Evolutionary conservation across 2,329 filamentous ascomycete genomes (phyloP), one percentile per base, ranked within the genome.

Genomic region (Shiraia sp.): DNA sequence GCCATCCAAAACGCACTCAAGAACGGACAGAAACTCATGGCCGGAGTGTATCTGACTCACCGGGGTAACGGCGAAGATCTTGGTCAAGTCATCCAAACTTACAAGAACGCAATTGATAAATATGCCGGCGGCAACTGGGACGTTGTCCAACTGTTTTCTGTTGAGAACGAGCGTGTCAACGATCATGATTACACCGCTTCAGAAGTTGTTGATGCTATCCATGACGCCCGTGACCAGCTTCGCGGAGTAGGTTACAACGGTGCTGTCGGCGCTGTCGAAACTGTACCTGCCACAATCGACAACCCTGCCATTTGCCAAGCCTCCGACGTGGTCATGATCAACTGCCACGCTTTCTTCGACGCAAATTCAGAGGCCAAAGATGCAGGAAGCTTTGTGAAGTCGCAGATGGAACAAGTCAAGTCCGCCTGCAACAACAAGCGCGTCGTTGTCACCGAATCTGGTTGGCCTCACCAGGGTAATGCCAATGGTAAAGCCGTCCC

Each of bases 311-410:
- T 96, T 33, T 95, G 90, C 71, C 68, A 82, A 17, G 77, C 75
- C 32, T 88, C 86, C 1, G 89, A 95, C 61, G 88, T 87, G 72
- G 89, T 85, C 59, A 87, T 88, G 12, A 80, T 86, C 64, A 95
- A 96, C 70, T 81, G 83, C 53, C 90, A 95, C 68, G 81, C 89
- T 10, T 95, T 90, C 78, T 95, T 93, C 68, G 87, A 95, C 56
- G 69, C 75, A 3, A 80, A 79, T 32, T 79, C 80, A 17, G 66
- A 69, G 2, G 79, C 88, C 1, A 69, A 73, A 1, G 69, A 80
- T 23, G 83, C 89, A 2, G 90, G 90, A 3, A 55, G 66, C 1
- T 95, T 89, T 68, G 79, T 90, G 27, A 67, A 75, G 27, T 72
- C 75, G 17, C 82, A 85, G 49, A 78, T 74, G 6, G 61, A 72